A percentile compares a stretch with the other conserved stretches of the same genome.
phyloP scores from a whole-genome alignment of 192 early-diverging fungal genomes.

The Bifiguratus adelaidae region DNA sequence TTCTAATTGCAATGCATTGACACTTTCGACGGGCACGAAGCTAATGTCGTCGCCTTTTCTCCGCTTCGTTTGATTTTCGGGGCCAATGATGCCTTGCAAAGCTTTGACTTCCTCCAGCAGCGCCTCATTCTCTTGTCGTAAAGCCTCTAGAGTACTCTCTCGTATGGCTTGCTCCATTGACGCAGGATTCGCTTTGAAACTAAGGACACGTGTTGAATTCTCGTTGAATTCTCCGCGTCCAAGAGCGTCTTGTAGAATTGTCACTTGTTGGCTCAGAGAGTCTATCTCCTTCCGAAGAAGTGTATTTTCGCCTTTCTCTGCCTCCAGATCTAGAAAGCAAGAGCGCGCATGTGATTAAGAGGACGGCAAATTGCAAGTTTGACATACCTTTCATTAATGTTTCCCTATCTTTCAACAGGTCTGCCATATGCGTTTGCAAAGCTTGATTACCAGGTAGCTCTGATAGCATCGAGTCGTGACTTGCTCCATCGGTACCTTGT shows the following conservation, averaged over 20 bases:
- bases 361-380: too few species aligned
- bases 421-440: background rate
- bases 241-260: constrained; percentile 45
- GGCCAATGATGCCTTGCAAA: background rate
- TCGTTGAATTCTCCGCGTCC: constrained; percentile 53
- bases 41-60: constrained; percentile 5
- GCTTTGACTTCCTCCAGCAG: constrained; percentile 30
- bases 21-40: too few species aligned
- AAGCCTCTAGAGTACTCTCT: constrained; percentile 50
- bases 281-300: constrained; percentile 20
- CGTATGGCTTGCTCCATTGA: constrained; percentile 53
- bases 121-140: constrained; percentile 58
- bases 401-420: background rate
- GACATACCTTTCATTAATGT: too few species aligned
- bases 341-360: too few species aligned
- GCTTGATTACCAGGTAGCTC: too few species aligned
- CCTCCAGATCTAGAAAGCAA: constrained; percentile 14
- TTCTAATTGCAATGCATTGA: too few species aligned
- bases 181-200: constrained; percentile 71
- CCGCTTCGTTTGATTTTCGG: background rate
- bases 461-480: too few species aligned
- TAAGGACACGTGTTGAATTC: constrained; percentile 48
- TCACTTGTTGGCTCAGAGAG: constrained; percentile 39
- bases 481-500: too few species aligned
- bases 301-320: constrained; percentile 18